Conservation (phyloP, 2,329 filamentous ascomycete species). For the Drechslerella dactyloides region DNA sequence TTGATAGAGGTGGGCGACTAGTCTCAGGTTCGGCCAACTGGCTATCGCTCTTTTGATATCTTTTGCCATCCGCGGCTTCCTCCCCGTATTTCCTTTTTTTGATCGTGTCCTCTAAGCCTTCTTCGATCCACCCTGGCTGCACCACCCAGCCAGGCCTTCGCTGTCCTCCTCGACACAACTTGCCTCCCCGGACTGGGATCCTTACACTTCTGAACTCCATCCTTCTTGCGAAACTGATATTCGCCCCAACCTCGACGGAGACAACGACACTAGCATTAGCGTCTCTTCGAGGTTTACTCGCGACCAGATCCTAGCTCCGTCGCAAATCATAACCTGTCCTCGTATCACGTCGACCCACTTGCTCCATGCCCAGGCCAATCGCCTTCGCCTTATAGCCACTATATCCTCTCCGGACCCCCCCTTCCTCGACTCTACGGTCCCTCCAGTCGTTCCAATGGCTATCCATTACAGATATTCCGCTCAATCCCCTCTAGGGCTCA, state of each 20-base stretch:
- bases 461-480: constrained; percentile 27
- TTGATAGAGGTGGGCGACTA: constrained; percentile 41
- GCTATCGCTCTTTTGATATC: constrained; percentile 39
- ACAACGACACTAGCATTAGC: neutral
- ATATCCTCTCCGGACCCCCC: constrained; percentile 30
- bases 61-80: constrained; percentile 46
- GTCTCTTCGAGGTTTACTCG: constrained; percentile 1
- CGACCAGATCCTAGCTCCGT: constrained; percentile 16
- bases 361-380: constrained; percentile 33
- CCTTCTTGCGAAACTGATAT: constrained; percentile 27
- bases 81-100: constrained; percentile 31
- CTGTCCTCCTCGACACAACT: constrained; percentile 21
- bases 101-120: constrained; percentile 13
- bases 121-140: constrained; percentile 31
- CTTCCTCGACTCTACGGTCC: neutral
- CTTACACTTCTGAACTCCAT: constrained; percentile 26
- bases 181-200: constrained; percentile 29
- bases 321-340: constrained; percentile 43
- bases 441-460: constrained; percentile 31
- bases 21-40: constrained; percentile 33
- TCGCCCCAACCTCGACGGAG: constrained; percentile 9
- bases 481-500: constrained; percentile 47
- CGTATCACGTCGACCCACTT: constrained; percentile 24
- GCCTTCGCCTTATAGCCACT: constrained; percentile 35
- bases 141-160: constrained; percentile 25